phyloP scores from a whole-genome alignment of 495 filamentous ascomycete species.

The Talaromyces trachyspermus region DNA sequence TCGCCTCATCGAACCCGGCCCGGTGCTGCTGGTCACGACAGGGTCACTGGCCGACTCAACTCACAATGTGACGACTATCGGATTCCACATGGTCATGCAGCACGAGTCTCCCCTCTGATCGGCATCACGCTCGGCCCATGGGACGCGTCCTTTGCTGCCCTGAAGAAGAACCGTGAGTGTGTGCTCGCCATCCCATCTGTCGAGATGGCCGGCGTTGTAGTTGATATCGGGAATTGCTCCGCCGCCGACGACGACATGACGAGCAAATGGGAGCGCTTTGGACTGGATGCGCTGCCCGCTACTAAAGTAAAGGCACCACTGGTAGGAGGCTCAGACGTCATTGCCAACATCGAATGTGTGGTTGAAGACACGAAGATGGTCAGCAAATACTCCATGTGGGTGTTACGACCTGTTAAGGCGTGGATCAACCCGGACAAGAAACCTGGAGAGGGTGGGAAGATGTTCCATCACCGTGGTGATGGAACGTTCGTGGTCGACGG shows the following conservation, averaged over 20 bases:
- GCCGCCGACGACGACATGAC: slow-evolving; percentile 3
- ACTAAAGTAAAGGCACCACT: slow-evolving; percentile 24
- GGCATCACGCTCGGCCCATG: slow-evolving; percentile 28
- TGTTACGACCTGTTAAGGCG: slow-evolving; percentile 24
- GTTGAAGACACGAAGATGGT: slow-evolving; percentile 29
- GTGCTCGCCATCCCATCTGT: slow-evolving; percentile 12
- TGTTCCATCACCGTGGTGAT: slow-evolving; percentile 32
- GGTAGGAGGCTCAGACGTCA: slow-evolving; percentile 22
- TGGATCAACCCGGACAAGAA: slow-evolving; percentile 19
- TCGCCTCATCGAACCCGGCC: slow-evolving; percentile 29
- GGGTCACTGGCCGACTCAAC: slow-evolving; percentile 23
- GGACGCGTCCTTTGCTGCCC: slow-evolving; percentile 24
- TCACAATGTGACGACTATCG: slow-evolving; percentile 32
- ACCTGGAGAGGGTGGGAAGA: slow-evolving; percentile 20
- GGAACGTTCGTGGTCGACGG: slow-evolving; percentile 29
- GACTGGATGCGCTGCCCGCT: slow-evolving; percentile 24
- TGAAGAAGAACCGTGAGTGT: slow-evolving; percentile 23
- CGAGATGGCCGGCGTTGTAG: neutral
- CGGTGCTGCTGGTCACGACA: slow-evolving; percentile 28
- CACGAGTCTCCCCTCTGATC: slow-evolving; percentile 26
- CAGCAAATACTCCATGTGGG: slow-evolving; percentile 30
- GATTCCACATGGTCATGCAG: slow-evolving; percentile 33
- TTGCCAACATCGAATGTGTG: slow-evolving; percentile 31
- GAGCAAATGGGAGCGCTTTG: slow-evolving; percentile 22
- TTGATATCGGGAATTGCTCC: slow-evolving; percentile 28